Base-by-base conservation (phyloP, 2,329 filamentous ascomycete species). In the Triangularia setosa region DNA sequence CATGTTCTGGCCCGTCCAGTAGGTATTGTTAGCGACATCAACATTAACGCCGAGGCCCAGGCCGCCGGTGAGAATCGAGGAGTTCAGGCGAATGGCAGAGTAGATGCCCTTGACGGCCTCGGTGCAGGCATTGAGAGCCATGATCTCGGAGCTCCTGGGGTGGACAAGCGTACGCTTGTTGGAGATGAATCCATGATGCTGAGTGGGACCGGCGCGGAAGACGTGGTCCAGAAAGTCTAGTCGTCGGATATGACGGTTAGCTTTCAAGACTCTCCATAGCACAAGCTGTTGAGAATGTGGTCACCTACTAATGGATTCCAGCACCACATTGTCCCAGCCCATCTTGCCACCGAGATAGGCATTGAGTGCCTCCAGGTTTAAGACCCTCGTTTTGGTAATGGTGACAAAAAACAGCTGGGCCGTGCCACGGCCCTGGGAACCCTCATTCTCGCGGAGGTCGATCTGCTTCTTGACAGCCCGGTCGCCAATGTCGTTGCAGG, bases 31-130 rank as follows among this genome's bases (percentile, higher is more conserved):
- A 63, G 93, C 90, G 28, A 97, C 90, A 72, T 99, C 94, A 73
- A 99, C 80, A 0, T 90, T 87, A 5, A 98, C 81, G 8, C 86
- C 86, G 5, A 98, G 81, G 8, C 86, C 86, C 25, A 85, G 83
- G 30, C 85, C 82, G 1, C 80, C 77, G 63, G 67, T 71, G 65
- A 70, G 75, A 71, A 75, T 79, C 65, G 72, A 75, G 72, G 83
- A 83, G 56, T 89, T 90, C 23, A 94, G 84, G 52, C 93, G 87
- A 60, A 97, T 88, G 0, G 93, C 93, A 9, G 92, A 87, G 71
- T 97, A 98, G 4, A 93, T 89, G 28, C 95, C 95, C 74, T 96
- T 97, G 79, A 92, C 88, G 0, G 92, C 92, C 72, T 93, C 87
- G 2, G 81, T 70, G 16, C 71, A 74, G 23, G 83, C 79, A 33